Conservation (phyloP, 2,329 filamentous ascomycete species). For the Ophiostoma angusticollis region DNA sequence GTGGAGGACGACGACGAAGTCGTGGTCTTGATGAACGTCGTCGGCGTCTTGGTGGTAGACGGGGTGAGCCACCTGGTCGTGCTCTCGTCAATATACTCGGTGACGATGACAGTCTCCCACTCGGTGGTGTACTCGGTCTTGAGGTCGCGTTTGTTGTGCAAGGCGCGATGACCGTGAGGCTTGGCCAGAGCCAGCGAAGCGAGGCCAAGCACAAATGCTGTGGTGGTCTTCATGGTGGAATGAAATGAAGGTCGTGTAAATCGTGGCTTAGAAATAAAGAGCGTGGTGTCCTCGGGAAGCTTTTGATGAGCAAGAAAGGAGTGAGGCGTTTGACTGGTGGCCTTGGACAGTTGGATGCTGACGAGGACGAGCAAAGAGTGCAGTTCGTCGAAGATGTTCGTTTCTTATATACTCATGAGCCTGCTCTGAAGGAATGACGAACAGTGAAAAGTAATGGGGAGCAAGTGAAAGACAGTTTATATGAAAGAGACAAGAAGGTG, state of each 20-base stretch:
- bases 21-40: conserved; percentile 13
- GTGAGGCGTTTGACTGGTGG: too few relatives aligned
- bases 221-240: conserved; percentile 30
- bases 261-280: too few relatives aligned
- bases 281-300: too few relatives aligned
- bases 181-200: conserved; percentile 36
- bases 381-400: too few relatives aligned
- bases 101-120: conserved; percentile 40
- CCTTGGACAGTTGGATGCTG: too few relatives aligned
- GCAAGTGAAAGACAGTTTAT: neutral
- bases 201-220: conserved; percentile 24
- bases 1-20: conserved; percentile 11
- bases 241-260: neutral
- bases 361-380: too few relatives aligned
- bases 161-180: conserved; percentile 31
- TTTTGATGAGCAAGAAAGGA: conserved; percentile 2
- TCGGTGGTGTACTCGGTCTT: conserved; percentile 33
- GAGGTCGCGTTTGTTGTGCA: conserved; percentile 29
- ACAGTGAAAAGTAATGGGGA: conserved; percentile 5
- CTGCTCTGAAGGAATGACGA: conserved; percentile 17
- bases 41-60: conserved; percentile 13
- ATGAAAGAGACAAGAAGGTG: neutral
- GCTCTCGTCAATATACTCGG: conserved; percentile 34
- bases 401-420: conserved; percentile 7
- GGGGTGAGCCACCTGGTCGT: conserved; percentile 33